Evolutionary conservation across 2,329 filamentous ascomycete species (phyloP).

Genomic region (Botrytis paeoniae): DNA sequence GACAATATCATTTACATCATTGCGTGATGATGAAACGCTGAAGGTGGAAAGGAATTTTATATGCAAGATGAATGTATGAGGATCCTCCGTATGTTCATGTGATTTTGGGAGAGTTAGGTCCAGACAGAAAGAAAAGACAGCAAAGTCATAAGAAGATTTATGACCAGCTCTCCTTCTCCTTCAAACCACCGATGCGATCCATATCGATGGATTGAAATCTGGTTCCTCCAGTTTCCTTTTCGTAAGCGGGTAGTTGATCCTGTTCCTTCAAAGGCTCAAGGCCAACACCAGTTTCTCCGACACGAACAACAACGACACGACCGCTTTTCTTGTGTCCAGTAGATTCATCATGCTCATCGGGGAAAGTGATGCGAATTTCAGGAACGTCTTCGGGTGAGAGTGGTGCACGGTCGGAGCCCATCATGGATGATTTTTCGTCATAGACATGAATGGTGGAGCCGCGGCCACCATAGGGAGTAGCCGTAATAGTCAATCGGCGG

Average conservation of each 20-base stretch:
- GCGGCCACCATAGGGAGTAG: constrained; percentile 45
- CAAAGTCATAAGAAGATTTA: constrained; percentile 17
- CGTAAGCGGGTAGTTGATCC: constrained; percentile 80
- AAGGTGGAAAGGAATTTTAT: constrained; percentile 14
- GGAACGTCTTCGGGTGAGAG: constrained; percentile 80
- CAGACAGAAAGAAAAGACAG: constrained; percentile 4
- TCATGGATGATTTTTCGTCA: constrained; percentile 75
- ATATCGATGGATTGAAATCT: constrained; percentile 94
- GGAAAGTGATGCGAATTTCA: constrained; percentile 97
- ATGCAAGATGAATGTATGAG: constrained; percentile 21
- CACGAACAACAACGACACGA: constrained; percentile 84
- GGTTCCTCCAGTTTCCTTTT: constrained; percentile 67
- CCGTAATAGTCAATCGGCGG: constrained; percentile 53
- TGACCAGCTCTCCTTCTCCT: constrained; percentile 65
- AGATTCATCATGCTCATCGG: constrained; percentile 84
- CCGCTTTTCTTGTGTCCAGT: constrained; percentile 75
- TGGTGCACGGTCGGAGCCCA: constrained; percentile 72
- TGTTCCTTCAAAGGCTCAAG: constrained; percentile 80
- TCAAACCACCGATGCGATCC: constrained; percentile 88
- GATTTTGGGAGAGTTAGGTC: background rate
- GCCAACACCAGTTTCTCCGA: constrained; percentile 83
- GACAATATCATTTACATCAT: constrained; percentile 18
- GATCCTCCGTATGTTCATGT: constrained; percentile 17
- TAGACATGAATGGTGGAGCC: constrained; percentile 74
- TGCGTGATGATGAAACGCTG: constrained; percentile 9